phyloP scores from a whole-genome alignment of 2,329 filamentous ascomycete species.

The Penicillium sp. region DNA sequence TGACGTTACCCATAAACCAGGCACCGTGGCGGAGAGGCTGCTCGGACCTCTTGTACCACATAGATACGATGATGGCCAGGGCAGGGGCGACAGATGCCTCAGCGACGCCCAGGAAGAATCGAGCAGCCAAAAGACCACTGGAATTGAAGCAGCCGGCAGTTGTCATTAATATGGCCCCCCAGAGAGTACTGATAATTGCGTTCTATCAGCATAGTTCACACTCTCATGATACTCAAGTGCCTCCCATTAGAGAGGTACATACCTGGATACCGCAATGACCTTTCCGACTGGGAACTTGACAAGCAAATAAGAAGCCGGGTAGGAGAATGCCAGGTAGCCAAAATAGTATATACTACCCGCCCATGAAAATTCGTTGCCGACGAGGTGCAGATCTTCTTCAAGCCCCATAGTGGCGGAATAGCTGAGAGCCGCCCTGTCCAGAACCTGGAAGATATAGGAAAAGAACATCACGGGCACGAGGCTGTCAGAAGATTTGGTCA shows the following conservation, averaged over 20 bases:
- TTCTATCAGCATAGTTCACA: no score
- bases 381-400: constrained; percentile 14
- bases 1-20: constrained; percentile 20
- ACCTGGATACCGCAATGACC: no score
- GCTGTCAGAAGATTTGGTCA: no score
- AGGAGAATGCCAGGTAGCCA: neutral
- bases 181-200: no score
- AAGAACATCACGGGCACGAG: constrained; percentile 24
- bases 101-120: constrained; percentile 26
- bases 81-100: constrained; percentile 14
- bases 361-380: constrained; percentile 12
- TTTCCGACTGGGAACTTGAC: neutral
- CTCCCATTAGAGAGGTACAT: no score
- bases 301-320: neutral
- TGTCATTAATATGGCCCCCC: no score
- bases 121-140: constrained; percentile 38
- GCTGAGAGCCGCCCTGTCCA: constrained; percentile 33
- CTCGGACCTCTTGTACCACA: constrained; percentile 25
- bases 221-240: no score
- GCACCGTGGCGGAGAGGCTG: constrained; percentile 21
- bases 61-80: constrained; percentile 29
- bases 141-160: no score
- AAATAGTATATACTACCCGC: constrained; percentile 1
- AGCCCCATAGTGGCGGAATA: constrained; percentile 27
- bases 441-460: constrained; percentile 33